Base-by-base conservation (phyloP, 495 filamentous ascomycete species). In the Penicillium silybi region DNA sequence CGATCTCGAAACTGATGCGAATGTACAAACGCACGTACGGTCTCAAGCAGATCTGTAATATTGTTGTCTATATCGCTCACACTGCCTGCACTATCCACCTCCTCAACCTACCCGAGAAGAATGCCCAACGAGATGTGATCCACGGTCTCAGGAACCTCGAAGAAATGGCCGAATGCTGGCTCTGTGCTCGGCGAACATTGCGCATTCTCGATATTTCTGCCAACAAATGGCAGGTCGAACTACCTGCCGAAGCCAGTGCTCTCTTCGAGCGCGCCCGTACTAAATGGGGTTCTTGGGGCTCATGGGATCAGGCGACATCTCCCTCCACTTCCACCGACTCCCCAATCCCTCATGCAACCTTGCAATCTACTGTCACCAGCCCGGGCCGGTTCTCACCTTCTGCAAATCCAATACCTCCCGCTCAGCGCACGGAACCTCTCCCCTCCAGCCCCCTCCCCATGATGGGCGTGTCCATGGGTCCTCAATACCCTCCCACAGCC, bases 111-210 rank as follows among this genome's bases (percentile, higher is more conserved):
- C 90, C 90, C 0, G 90, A 96, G 41, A 95, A 92, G 59, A 89
- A 88, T 34, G 89, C 92, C 8, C 85, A 80, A 55, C 76, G 92
- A 57, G 93, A 98, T 67, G 85, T 97, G 40, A 82, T 88, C 10
- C 90, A 97, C 53, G 89, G 90, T 6, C 76, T 97, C n/a, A 88
- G 87, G 47, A 88, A 93, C 53, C 81, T 97, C 11, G 93, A 97
- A 68, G 95, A 98, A 63, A 97, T 98, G 58, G 90, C 88, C 1
- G 92, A 96, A 68, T 84, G 87, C 53, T 98, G 93, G 93, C 83
- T 90, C 3, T 92, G 92, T 59, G 95, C 91, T 11, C 78, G 90
- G 27, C 79, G 92, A 18, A 91, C 95, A 0, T 78, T 97, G 1
- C 78, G 84, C 46, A 95, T 97, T 34, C 75, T 98, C 35, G 89